A percentile compares a stretch with the other conserved stretches of the same genome.
phyloP scores from a whole-genome alignment of 176 grass and related monocot species.

The Chloris gayana region DNA sequence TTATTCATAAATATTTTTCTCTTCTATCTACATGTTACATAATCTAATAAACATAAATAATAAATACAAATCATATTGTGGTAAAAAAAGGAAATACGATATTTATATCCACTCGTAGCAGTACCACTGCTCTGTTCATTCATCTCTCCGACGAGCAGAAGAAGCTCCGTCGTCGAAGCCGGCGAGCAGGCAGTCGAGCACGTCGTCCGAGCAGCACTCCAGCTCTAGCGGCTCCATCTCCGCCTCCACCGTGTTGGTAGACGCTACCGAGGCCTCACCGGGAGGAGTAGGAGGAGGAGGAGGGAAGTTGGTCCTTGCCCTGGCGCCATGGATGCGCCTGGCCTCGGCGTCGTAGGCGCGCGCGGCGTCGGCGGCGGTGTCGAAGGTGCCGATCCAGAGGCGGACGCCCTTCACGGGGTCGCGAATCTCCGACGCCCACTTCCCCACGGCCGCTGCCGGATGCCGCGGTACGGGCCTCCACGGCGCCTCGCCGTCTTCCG shows the following conservation, averaged over 20 bases:
- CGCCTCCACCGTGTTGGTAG: neutral
- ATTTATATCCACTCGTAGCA: too few species aligned
- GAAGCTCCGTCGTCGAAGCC: neutral
- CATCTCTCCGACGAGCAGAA: too few species aligned
- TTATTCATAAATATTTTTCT: too few species aligned
- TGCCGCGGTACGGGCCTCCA: conserved; percentile 30
- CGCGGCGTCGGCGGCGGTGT: conserved; percentile 72
- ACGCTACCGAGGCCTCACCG: too few species aligned
- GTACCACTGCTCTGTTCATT: too few species aligned
- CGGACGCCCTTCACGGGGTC: conserved; percentile 14
- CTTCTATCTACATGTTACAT: too few species aligned
- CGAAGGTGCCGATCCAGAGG: conserved; percentile 71
- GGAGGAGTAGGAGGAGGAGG: too few species aligned
- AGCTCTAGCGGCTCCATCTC: conserved; percentile 8
- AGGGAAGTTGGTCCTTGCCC: conserved; percentile 35
- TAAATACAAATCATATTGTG: too few species aligned
- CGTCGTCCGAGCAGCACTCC: conserved; percentile 33
- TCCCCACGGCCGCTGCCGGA: conserved; percentile 36
- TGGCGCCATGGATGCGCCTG: conserved; percentile 22
- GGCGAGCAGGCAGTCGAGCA: conserved; percentile 42
- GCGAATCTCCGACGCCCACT: conserved; percentile 38
- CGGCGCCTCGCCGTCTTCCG: neutral
- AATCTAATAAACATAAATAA: too few species aligned
- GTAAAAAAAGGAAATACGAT: too few species aligned
- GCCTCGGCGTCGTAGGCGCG: conserved; percentile 65